A percentile compares a stretch with the other conserved stretches of the same genome.
phyloP scores from a whole-genome alignment of 1,284 basidiomycete species.

The Afroboletus lepidellus region DNA sequence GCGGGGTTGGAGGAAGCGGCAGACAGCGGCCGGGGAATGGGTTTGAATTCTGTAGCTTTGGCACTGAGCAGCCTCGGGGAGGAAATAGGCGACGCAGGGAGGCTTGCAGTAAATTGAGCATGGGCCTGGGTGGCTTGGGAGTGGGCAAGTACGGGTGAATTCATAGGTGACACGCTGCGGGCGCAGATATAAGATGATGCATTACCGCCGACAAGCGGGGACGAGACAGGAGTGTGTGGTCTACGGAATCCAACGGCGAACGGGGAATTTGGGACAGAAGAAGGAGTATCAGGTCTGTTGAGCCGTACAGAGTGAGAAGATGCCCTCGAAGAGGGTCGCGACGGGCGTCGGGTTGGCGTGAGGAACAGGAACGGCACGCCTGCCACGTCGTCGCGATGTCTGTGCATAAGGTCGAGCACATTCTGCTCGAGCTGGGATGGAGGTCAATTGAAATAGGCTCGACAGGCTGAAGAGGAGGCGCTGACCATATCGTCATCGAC shows the following conservation, averaged over 20 bases:
- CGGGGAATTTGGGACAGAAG: slow-evolving; percentile 67
- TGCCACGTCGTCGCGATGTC: slow-evolving; percentile 77
- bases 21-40: slow-evolving; percentile 72
- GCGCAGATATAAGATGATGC: slow-evolving; percentile 59
- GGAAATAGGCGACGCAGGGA: slow-evolving; percentile 61
- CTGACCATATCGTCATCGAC: slow-evolving; percentile 76
- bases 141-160: slow-evolving; percentile 66
- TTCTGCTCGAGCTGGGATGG: slow-evolving; percentile 65
- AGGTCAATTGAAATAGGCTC: slow-evolving; percentile 13
- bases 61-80: slow-evolving; percentile 64
- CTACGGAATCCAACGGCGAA: slow-evolving; percentile 68
- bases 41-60: slow-evolving; percentile 66
- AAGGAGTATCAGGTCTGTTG: slow-evolving; percentile 70
- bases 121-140: slow-evolving; percentile 46
- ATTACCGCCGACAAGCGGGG: slow-evolving; percentile 60
- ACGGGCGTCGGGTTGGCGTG: slow-evolving; percentile 75
- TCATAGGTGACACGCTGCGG: slow-evolving; percentile 60
- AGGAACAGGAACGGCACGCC: slow-evolving; percentile 80
- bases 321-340: slow-evolving; percentile 78
- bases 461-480: slow-evolving; percentile 11
- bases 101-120: slow-evolving; percentile 67
- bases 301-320: slow-evolving; percentile 68
- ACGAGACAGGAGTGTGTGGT: slow-evolving; percentile 73
- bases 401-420: slow-evolving; percentile 84
- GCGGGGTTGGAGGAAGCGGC: slow-evolving; percentile 66